These are phyloP conservation scores for Colletotrichum agaves DNA, from an alignment of 2,329 filamentous ascomycete genomes.

Conservation along the genomic window DNA sequence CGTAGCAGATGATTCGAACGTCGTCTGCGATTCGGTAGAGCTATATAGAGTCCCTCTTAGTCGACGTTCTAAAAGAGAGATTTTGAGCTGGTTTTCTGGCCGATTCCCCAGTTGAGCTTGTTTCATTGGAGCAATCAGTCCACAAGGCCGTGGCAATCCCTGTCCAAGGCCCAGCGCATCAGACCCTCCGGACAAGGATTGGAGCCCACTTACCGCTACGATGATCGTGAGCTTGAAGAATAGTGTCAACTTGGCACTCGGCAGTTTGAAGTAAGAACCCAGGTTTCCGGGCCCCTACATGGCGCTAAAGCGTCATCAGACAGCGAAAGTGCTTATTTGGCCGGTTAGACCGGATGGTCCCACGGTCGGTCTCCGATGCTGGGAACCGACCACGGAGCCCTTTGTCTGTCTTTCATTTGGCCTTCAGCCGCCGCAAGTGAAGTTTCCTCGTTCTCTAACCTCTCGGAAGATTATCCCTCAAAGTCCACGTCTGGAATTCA, in stretches of 20 bases:
- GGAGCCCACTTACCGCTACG: neutral
- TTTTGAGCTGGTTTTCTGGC: slow-evolving; percentile 27
- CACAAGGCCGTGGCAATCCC: slow-evolving; percentile 20
- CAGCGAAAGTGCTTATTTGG: neutral
- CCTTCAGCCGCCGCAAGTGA: neutral
- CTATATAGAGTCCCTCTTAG: slow-evolving; percentile 3
- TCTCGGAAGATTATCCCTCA: neutral
- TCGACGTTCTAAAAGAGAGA: slow-evolving; percentile 3
- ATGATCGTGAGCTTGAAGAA: neutral
- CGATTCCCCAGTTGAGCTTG: slow-evolving; percentile 6
- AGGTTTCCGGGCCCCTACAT: neutral
- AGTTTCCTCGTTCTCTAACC: neutral
- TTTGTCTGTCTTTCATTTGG: neutral
- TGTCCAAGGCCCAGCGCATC: slow-evolving; percentile 16
- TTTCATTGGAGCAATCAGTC: slow-evolving; percentile 10
- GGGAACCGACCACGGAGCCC: slow-evolving; percentile 1
- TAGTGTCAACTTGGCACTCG: slow-evolving; percentile 10
- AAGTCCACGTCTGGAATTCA: neutral
- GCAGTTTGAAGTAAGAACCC: neutral
- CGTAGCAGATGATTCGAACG: neutral
- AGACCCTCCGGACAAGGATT: neutral
- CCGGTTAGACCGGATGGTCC: slow-evolving; percentile 11
- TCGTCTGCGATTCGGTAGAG: neutral
- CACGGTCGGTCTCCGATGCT: slow-evolving; percentile 6
- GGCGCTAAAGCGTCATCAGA: neutral